Base-by-base conservation (phyloP, 768 basidiomycete species). In the Amanita subjunquillea region DNA sequence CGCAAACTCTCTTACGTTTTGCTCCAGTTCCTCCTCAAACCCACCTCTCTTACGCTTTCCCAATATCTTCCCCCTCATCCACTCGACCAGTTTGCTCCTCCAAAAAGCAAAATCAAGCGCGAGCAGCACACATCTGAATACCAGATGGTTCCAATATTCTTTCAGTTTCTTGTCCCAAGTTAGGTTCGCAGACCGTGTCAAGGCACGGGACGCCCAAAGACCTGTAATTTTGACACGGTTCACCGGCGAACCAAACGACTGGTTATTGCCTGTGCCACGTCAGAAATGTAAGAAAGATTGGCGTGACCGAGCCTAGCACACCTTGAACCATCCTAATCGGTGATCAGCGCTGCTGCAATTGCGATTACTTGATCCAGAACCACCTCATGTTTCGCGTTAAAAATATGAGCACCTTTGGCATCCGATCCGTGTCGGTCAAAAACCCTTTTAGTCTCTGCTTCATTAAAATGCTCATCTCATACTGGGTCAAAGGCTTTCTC, bases 161-260 rank as follows among this genome's bases (percentile, higher is more conserved):
- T 63, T 63, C 1, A 78, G 36, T 3, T 78, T 74, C 41, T 71
- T 64, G 3, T 58, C 48, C 43, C 78, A 54, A 13, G 72, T 56
- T 30, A 80, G 71, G 54, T 73, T 59, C 13, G 70, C 58, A 27
- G 72, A 67, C n/a, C 69, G 67, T 8, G 73, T 67, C 4, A 87
- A 72, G 3, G 86, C 84, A 22, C 75, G 73, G 3, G 88, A 83
- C 25, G 90, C 92, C 79, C 82, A 90, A 63, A 78, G 79, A 0
- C 87, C 91, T 0, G 87, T 90, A 50, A 94, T 87, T 65, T 91
- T 92, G 68, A 96, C 84, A 17, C 91, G 80, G 62, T 94, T 93
- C 0, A 91, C 87, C 0, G 91, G 91, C 2, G 87, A 87, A 12
- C 88, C 87, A 36, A 94, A 79, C 2, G 77, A 70, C 65, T 92